Evolutionary conservation across 208 protist species (phyloP), one percentile per base, ranked within the genome.

Genomic region (Borovskyia barvae): DNA sequence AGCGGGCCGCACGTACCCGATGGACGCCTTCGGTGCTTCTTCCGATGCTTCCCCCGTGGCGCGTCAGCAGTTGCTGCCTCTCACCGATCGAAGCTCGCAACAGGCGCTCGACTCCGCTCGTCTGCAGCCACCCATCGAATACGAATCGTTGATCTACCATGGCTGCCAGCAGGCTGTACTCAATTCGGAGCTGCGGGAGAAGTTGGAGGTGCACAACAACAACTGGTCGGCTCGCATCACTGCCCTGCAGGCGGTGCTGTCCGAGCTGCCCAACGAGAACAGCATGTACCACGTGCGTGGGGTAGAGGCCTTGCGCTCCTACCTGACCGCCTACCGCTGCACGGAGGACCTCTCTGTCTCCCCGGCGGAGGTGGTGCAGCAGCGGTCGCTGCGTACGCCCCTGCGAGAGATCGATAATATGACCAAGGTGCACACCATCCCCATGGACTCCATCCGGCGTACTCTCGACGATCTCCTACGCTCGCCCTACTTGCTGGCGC

Each of bases 111-210:
- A 30, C 1, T 46, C 60, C 29, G 75, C 70, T 2, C 19, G 43
- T 41, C 64, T 87, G 29, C 69, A 75, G 55, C 66, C 48, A 0
- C 83, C 87, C 1, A 85, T 93, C 37, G 51, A 75, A 32, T 62
- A 77, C 55, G 75, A 66, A 4, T 80, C 52, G 9, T 37, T 66
- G 20, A 58, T 68, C 42, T 91, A 87, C 72, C 87, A 94, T 62
- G 82, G 66, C 47, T 90, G 77, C 8, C 87, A 94, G 72, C 87
- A 94, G 60, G 66, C 66, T 12, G 80, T 59, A 5, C 72, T 94
- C 15, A 94, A 94, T 43, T 76, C 82, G 15, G 70, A 94, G 72
- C 73, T 94, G 36, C 80, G 74, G 26, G 54, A 65, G 24, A 68
- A 74, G 17, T 65, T 91, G 32, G 84, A 91, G 74, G 63, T 66